Conservation (phyloP, 2,329 filamentous ascomycete species). For the Aspergillus sojae region DNA sequence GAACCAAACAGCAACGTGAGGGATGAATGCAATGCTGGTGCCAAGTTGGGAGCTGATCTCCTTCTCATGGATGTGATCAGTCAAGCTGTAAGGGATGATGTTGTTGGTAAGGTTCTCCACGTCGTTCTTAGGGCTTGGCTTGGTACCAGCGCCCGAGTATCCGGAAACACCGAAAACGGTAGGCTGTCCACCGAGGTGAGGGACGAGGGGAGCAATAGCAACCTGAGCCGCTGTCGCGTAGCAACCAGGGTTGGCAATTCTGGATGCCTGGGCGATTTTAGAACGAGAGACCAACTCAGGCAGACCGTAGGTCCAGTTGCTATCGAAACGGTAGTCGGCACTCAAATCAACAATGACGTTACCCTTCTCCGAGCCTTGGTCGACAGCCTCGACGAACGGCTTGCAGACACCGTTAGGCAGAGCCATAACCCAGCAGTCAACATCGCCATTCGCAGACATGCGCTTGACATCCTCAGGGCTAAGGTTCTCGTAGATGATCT, state of each 20-base stretch:
- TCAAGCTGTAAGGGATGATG: conserved; percentile 86
- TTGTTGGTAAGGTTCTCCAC: conserved; percentile 81
- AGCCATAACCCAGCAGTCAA: conserved; percentile 98
- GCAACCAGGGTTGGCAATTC: conserved; percentile 92
- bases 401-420: conserved; percentile 94
- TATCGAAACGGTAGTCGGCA: conserved; percentile 93
- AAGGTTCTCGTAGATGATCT: conserved; percentile 91
- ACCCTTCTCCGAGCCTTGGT: conserved; percentile 66
- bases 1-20: conserved; percentile 97
- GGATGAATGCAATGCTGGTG: conserved; percentile 77
- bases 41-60: conserved; percentile 84
- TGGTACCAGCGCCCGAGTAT: conserved; percentile 93
- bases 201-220: conserved; percentile 79
- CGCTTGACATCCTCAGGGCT: conserved; percentile 80
- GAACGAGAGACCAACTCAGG: conserved; percentile 80
- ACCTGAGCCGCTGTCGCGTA: conserved; percentile 93
- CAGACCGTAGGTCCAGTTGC: conserved; percentile 84
- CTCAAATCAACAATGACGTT: conserved; percentile 90
- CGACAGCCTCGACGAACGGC: conserved; percentile 87
- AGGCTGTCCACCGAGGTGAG: conserved; percentile 75
- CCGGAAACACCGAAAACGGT: conserved; percentile 89
- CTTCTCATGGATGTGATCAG: conserved; percentile 91
- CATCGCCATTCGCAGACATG: conserved; percentile 80
- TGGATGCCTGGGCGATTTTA: conserved; percentile 74
- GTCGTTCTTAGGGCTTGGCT: conserved; percentile 93